These are phyloP conservation scores for Jaminaea rosea DNA, from an alignment of 1,284 basidiomycete species.

Conservation along the genomic window DNA sequence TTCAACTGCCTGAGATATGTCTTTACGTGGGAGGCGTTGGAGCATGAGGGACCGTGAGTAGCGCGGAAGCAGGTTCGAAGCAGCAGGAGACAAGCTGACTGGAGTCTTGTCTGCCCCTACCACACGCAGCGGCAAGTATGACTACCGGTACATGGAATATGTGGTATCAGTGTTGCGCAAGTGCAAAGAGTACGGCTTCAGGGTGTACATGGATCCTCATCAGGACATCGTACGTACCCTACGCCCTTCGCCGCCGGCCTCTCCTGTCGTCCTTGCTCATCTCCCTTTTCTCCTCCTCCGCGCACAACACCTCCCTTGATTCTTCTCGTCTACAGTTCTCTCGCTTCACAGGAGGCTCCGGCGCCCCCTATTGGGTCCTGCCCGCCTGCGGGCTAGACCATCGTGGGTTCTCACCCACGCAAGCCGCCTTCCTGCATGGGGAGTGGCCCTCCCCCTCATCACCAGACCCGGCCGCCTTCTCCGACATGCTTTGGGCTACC, in stretches of 20 bases:
- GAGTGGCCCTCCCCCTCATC: constrained; percentile 65
- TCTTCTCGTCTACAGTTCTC: constrained; percentile 65
- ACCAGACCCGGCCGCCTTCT: constrained; percentile 65
- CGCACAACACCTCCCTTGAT: not conserved
- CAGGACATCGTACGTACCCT: constrained; percentile 84
- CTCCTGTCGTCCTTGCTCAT: too few species aligned
- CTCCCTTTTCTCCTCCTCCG: too few species aligned
- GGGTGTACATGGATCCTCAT: constrained; percentile 87
- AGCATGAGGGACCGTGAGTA: constrained; percentile 85
- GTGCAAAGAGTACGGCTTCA: constrained; percentile 90
- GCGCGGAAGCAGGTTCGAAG: not conserved
- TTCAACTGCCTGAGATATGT: constrained; percentile 89
- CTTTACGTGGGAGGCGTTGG: constrained; percentile 87
- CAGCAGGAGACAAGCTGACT: not conserved
- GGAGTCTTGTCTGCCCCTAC: not conserved
- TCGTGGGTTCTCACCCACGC: constrained; percentile 70
- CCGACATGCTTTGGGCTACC: constrained; percentile 91
- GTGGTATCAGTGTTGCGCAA: constrained; percentile 74
- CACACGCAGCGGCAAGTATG: constrained; percentile 67
- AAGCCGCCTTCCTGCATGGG: constrained; percentile 74
- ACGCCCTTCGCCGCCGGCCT: too few species aligned
- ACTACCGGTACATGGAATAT: constrained; percentile 86
- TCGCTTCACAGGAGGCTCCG: constrained; percentile 88
- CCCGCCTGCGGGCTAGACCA: constrained; percentile 85
- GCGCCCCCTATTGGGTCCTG: constrained; percentile 90